Evolutionary conservation across 2,329 filamentous ascomycete species (phyloP), one percentile per base, ranked within the genome.

Genomic region (Clonostachys rosea): DNA sequence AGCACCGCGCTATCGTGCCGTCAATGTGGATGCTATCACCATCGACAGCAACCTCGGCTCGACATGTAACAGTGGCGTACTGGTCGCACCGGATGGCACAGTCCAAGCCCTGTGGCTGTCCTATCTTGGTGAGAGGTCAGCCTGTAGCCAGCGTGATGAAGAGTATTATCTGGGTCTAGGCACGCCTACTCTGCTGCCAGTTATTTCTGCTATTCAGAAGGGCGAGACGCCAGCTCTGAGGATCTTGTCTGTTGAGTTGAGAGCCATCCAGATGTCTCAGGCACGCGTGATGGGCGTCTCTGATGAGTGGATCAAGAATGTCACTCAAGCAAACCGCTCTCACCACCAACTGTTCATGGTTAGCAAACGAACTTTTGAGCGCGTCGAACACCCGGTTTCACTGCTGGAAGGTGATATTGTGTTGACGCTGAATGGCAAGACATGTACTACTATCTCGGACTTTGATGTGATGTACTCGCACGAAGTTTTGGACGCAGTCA

Each of bases 281-380:
- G 92, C 90, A 14, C 87, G 91, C 36, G 90, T 97, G 55, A 97
- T 99, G 91, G 94, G 94, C 10, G 90, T 97, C 2, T 89, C 89
- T 0, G 91, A 97, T 58, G 86, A 95, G 52, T 97, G 92, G 94
- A 96, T 99, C 58, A 79, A 89, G 56, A 87, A 90, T 66, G 92
- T 96, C 3, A 86, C 94, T 46, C 76, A 84, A 54, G 89, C 90
- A 52, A 96, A 99, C 65, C 87, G 89, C 37, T 86, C 94, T 44
- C 88, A 91, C 49, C 94, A 99, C 62, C 94, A 99, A 69, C 81
- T 99, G 36, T 99, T 99, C 74, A 96, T 99, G 88, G 90, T 99
- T 33, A 87, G 90, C 58, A 99, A 99, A 71, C 86, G 95, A 42
- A 83, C 81, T 0, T 85, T 85, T 57, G 82, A 84, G 65, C 75